Evolutionary conservation across 345 rosid genomes (phyloP), one percentile per base, ranked within the genome.

Genomic region (Citrus glauca): DNA sequence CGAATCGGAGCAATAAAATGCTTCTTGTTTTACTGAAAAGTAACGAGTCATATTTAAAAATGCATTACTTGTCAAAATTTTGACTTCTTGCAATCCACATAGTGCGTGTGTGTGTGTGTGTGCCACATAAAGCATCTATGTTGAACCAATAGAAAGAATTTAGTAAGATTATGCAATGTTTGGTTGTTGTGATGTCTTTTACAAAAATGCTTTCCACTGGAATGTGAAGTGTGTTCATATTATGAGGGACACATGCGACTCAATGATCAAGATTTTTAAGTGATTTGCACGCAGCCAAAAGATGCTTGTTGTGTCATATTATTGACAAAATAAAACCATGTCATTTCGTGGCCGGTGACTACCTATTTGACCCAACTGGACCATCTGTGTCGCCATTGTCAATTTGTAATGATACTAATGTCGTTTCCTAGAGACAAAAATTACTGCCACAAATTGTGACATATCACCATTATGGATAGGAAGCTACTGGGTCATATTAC

Each of bases 271-370:
- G 66, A 73, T 73, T 37, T 73, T 73, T 38, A 60, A 37, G 24
- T 24, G 33, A 72, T 71, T 2, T 53, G 35, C 17, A 28, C 10
- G 61, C 4, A 32, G 40, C 63, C 32, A 13, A 1, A 69, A 25
- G 68, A 38, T 73, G 38, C 19, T 33, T 33, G 25, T 25, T 38
- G 67, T 35, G 6, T 56, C 32, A 17, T 63, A 28, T 74, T 25
- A 24, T 55, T 28, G 60, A 77, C 75, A 71, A 77, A 73, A 73
- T 14, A 65, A 78, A 73, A 68, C 60, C 55, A 48, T n/a, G 65
- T 38, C n/a, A 75, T 69, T 75, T 71, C 69, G 67, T 72, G 80
- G 70, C 45, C 66, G 71, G 78, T 77, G 81, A 67, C 74, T 35
- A 5, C 50, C 45, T 20, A 60, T 73, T 77, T 81, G 78, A 62